Conservation (phyloP, 192 early-diverging fungal genomes). For the Coemansia sp. region DNA sequence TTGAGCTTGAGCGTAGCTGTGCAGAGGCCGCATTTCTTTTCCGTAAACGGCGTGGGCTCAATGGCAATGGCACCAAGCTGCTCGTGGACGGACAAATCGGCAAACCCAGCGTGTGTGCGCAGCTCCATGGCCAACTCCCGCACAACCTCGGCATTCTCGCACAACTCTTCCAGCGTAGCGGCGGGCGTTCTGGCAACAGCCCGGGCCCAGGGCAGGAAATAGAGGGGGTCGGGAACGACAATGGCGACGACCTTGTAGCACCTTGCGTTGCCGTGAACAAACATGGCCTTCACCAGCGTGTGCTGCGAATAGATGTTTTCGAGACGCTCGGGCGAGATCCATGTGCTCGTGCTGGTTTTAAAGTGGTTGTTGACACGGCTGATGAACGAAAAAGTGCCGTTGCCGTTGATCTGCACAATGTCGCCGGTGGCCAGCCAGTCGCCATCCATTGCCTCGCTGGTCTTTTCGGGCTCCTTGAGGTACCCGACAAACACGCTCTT, state of each 20-base stretch:
- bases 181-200: conserved; percentile 12
- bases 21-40: conserved; percentile 64
- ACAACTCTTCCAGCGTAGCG: conserved; percentile 54
- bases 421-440: conserved; percentile 84
- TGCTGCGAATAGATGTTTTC: conserved; percentile 68
- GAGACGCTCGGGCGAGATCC: conserved; percentile 85
- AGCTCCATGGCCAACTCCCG: conserved; percentile 60
- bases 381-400: conserved; percentile 65
- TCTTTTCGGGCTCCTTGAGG: conserved; percentile 69
- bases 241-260: conserved; percentile 78
- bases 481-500: conserved; percentile 71
- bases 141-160: conserved; percentile 45
- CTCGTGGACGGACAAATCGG: conserved; percentile 74
- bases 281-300: conserved; percentile 73
- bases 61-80: conserved; percentile 66
- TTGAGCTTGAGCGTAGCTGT: conserved; percentile 76
- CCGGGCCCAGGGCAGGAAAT: conserved; percentile 63
- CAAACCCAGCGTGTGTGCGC: conserved; percentile 51
- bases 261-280: conserved; percentile 81
- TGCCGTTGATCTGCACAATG: conserved; percentile 61
- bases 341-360: conserved; percentile 77
- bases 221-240: conserved; percentile 69
- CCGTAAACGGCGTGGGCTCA: conserved; percentile 61
- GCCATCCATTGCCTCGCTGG: conserved; percentile 62
- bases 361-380: conserved; percentile 76